Evolutionary conservation across 2,329 filamentous ascomycete species (phyloP).

Genomic region (Phaeosphaeria sp.): DNA sequence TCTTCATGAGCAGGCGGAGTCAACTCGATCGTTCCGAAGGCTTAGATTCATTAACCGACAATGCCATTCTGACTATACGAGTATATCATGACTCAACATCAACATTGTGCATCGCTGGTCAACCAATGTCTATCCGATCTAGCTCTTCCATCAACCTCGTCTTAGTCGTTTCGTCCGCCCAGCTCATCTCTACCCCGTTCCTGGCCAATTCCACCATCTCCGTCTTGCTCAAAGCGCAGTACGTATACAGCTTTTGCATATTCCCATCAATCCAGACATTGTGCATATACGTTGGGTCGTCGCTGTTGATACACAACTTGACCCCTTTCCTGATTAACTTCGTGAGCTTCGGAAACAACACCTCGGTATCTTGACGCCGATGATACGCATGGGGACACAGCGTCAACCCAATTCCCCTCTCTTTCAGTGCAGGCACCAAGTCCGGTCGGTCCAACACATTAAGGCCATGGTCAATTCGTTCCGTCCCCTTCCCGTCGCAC

Average conservation of each 20-base stretch:
- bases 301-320: slow-evolving; percentile 57
- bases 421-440: slow-evolving; percentile 41
- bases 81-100: too few relatives aligned
- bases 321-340: slow-evolving; percentile 42
- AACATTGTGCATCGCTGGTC: too few relatives aligned
- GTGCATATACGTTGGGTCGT: slow-evolving; percentile 60
- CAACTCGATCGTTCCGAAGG: too few relatives aligned
- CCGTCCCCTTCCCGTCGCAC: slow-evolving; percentile 16
- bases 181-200: slow-evolving; percentile 57
- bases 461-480: slow-evolving; percentile 54
- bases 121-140: background rate
- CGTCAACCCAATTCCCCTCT: slow-evolving; percentile 48
- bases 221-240: slow-evolving; percentile 49
- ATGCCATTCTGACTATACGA: too few relatives aligned
- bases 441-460: slow-evolving; percentile 46
- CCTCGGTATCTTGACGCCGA: slow-evolving; percentile 26
- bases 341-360: slow-evolving; percentile 55
- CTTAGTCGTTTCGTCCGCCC: slow-evolving; percentile 54
- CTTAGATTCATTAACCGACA: too few relatives aligned
- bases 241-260: slow-evolving; percentile 53
- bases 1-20: too few relatives aligned
- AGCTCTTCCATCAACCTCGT: slow-evolving; percentile 12
- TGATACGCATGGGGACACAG: slow-evolving; percentile 53
- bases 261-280: slow-evolving; percentile 59
- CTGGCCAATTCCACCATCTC: slow-evolving; percentile 54